Base-by-base conservation (phyloP, 305 asterid genomes). In the Plantago lanceolata region DNA sequence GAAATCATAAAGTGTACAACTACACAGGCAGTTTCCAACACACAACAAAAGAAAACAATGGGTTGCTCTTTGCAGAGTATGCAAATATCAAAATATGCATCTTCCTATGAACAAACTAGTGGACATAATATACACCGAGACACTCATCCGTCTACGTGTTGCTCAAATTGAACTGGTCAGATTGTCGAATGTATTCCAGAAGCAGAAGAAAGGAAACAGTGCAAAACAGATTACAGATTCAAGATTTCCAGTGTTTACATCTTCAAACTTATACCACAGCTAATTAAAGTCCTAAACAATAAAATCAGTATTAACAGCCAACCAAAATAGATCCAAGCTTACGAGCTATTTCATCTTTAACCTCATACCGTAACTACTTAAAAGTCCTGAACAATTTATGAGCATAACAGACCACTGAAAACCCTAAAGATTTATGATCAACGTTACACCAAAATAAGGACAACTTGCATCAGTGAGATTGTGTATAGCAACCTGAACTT, bases 131-230 rank as follows among this genome's bases (percentile, higher is more conserved):
- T 37, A 12, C 37, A 31, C 37, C 37, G 8, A 14, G 8, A 37
- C 8, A 37, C 8, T 2, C 20, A 13, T 28, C 56, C 8, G 31
- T 8, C 15, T 40, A 2, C 4, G 57, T 18, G 55, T 49, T 49
- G 21, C 21, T 51, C 45, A 48, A 21, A 61, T 61, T 2, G 24
- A 48, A 61, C 19, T 48, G 44, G 57, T 52, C 58, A 24, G 21
- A 56, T 14, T 6, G 14, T 17, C 61, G 48, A 35, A 57, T 55
- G 29, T 17, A 29, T 4, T 50, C 31, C 50, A 60, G 17, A 53
- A 11, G 33, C 17, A 15, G 8, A 5, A 4, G 3, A 20, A 19
- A 19, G 56, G 1, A 15, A 5, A 0, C 2, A 49, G 0, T 45
- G 49, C 8, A 11, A 49, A 49, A 49, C 13, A 12, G 55, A 18